phyloP scores from a whole-genome alignment of 2,329 filamentous ascomycete genomes.

The Furcasterigmium sp. region DNA sequence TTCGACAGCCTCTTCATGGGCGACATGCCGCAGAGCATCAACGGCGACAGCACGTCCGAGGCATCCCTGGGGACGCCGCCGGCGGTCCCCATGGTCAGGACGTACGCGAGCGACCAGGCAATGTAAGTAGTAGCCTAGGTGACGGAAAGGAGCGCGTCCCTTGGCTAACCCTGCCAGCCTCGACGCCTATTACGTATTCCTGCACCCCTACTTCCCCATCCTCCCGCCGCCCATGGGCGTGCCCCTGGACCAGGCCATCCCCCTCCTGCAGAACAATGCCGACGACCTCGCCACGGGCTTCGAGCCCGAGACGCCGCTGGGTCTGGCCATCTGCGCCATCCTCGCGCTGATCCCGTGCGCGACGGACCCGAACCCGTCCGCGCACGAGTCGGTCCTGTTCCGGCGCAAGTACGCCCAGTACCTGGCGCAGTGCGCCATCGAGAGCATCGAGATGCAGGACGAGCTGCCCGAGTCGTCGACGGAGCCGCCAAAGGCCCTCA shows the following conservation, averaged over 20 bases:
- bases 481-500: conserved; percentile 38
- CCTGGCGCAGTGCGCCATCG: conserved; percentile 40
- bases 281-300: conserved; percentile 25
- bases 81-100: conserved; percentile 28
- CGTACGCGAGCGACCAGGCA: conserved; percentile 33
- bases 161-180: conserved; percentile 16
- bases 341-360: conserved; percentile 41
- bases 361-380: conserved; percentile 27
- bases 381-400: conserved; percentile 33
- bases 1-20: conserved; percentile 36
- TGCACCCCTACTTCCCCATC: conserved; percentile 45
- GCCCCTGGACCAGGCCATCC: conserved; percentile 25
- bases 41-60: conserved; percentile 10
- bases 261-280: conserved; percentile 28
- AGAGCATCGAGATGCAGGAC: conserved; percentile 41
- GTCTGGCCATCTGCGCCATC: conserved; percentile 42
- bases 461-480: conserved; percentile 40
- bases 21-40: conserved; percentile 10
- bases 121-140: conserved; percentile 25
- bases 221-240: conserved; percentile 33
- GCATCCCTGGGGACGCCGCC: conserved; percentile 8
- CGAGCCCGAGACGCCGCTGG: conserved; percentile 36
- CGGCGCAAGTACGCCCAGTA: conserved; percentile 42
- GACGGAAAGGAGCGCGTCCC: no score
- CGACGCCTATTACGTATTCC: conserved; percentile 46